Percentiles rank a stretch among this genome's conserved stretches.
Conservation (phyloP, 768 basidiomycete species). For the Hygrocybe coccinea region DNA sequence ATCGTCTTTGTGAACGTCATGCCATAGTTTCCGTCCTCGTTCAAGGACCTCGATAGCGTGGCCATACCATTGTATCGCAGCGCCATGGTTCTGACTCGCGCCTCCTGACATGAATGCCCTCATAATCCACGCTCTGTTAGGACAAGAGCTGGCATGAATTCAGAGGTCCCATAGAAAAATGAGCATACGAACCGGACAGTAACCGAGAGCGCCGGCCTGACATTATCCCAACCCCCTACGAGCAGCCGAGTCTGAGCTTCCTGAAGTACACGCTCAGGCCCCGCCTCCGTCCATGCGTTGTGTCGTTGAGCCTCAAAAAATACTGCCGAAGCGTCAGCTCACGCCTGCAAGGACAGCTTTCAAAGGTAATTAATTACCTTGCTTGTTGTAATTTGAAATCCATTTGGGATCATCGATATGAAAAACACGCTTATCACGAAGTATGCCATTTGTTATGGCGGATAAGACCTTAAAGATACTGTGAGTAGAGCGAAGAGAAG, state of each 20-base stretch:
- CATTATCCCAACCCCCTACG: slow-evolving; percentile 20
- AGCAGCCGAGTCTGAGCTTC: slow-evolving; percentile 6
- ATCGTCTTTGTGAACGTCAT: slow-evolving; percentile 34
- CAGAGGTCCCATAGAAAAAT: neutral
- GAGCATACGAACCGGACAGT: slow-evolving; percentile 33
- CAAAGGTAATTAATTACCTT: slow-evolving; percentile 24
- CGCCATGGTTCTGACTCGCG: slow-evolving; percentile 12
- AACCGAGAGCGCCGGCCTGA: slow-evolving; percentile 33
- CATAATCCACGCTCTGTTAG: slow-evolving; percentile 37
- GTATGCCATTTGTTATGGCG: slow-evolving; percentile 33
- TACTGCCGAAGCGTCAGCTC: neutral
- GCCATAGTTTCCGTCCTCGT: slow-evolving; percentile 39
- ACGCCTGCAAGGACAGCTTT: neutral
- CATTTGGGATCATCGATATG: slow-evolving; percentile 32
- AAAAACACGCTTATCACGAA: slow-evolving; percentile 38
- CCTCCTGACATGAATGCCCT: slow-evolving; percentile 29
- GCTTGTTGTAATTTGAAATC: slow-evolving; percentile 32
- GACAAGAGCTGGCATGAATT: slow-evolving; percentile 5
- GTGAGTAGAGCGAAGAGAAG: neutral
- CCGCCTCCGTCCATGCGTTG: neutral
- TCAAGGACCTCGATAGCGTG: slow-evolving; percentile 38
- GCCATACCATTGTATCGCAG: slow-evolving; percentile 32
- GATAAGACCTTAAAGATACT: slow-evolving; percentile 24
- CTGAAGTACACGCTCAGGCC: neutral
- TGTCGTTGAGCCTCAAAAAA: neutral